Base-by-base conservation (phyloP, 441 rosid genomes). In the Arabidopsis lyrata region DNA sequence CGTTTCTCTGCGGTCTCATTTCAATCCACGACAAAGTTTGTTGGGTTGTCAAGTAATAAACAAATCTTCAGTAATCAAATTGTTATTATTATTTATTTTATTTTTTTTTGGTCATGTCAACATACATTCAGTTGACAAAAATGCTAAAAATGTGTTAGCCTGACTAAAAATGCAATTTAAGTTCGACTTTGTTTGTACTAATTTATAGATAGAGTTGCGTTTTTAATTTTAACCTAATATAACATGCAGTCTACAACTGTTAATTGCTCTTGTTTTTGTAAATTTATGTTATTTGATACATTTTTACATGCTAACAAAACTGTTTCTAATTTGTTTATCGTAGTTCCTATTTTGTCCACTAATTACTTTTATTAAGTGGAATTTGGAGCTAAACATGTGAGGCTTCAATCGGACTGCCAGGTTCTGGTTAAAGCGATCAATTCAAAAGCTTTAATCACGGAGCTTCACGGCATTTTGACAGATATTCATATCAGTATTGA, bases 11-110 rank as follows among this genome's bases (percentile, higher is more conserved):
- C 71, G 63, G 79, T 69, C 75, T 56, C 71, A 29, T 69, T 39
- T 63, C 71, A 38, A 20, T 57, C 39, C 66, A 76, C 75, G 75
- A 70, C 72, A 76, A 76, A 69, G 41, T 63, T 76, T 76, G 79
- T 57, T 70, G 71, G 79, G 75, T 70, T 63, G 79, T 76, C 79
- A 70, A 63, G 53, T 68, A 55, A 55, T 63, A 27, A 62, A 68
- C 50, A 67, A 34, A 61, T 68, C 22, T 74, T 34, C 20, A 4
- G 59, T 42, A 27, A 63, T 49, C 24, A 7, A 2, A 9, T 56
- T 57, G 1, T 50, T 48, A 6, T 24, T 35, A 0, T n/a, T 32
- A 15, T 36, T 6, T 4, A 45, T n/a, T n/a, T n/a, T 3, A 18
- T 1, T 3, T 24, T 8, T 18, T 18, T 32, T 45, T 14, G n/a